Evolutionary conservation across 768 basidiomycete species (phyloP), one percentile per base, ranked within the genome.

Genomic region (Suillus paluster): DNA sequence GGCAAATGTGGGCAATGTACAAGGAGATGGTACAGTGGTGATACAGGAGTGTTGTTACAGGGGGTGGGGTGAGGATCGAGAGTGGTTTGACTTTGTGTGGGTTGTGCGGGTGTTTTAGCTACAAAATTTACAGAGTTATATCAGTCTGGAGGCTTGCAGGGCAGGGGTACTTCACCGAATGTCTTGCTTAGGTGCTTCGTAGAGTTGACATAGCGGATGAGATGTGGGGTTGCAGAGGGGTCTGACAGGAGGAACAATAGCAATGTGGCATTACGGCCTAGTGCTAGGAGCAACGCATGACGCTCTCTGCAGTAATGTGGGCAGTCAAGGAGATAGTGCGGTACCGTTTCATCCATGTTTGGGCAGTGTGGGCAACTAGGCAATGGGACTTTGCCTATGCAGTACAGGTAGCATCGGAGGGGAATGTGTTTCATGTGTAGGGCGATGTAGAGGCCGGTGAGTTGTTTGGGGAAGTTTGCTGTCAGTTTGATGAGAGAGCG

Each of bases 271-370:
- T 45, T 57, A 12, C 52, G 17, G 6, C 57, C 38, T 5, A 58
- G 39, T 30, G 17, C 14, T 9, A 23, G 30, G 8, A 11, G 10
- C 12, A 58, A 23, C n/a, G 7, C 38, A 21, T 42, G 41, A 5
- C 39, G 10, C 25, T 58, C 57, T 17, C 38, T n/a, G 11, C 17
- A 44, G 23, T 72, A 71, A 17, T 57, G 63, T 55, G 50, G 60
- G 71, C 77, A 79, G 9, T 64, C 15, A 14, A 71, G 49, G 12
- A 78, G 59, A 59, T 59, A 78, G 61, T 78, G 78, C 6, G 55
- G 44, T 0, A 74, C 63, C 21, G 74, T 75, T 57, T 79, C 78
- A 14, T 54, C 42, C 0, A 21, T 45, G 1, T 55, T 11, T 0
- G 57, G 36, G 66, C 78, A 78, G 2, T 52, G 41, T 6, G 63